Evolutionary conservation across 2,329 filamentous ascomycete species (phyloP), one percentile per base, ranked within the genome.

Genomic region (Nectriaceae sp.): DNA sequence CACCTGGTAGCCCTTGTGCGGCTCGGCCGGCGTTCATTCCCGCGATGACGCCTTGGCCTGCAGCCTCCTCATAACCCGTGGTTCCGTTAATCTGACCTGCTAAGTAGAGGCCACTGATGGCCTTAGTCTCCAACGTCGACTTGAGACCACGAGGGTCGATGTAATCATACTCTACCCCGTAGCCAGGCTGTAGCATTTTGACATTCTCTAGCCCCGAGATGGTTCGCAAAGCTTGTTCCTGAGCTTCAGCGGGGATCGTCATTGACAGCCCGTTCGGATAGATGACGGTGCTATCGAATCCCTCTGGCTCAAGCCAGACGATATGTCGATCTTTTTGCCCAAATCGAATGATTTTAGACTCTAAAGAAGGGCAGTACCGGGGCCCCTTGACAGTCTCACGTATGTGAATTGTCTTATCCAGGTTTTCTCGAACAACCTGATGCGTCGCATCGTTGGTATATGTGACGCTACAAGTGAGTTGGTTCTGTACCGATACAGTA

Each of bases 51-150:
- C 94, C 94, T 69, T 99, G 94, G 0, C 89, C 93, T 0, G 94
- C 91, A 10, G 94, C 94, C 75, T 99, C 94, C 72, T 99, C 94
- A 67, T 99, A 99, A 3, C 94, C 94, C 0, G 94, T 99, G 0
- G 94, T 99, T 39, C 94, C 94, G 68, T 99, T 99, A 69, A 99
- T 97, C 68, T 99, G 94, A 4, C 94, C 94, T 0, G 94, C 94
- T 24, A 99, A 79, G 71, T 89, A 99, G 11, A 99, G 81, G 1
- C 94, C 94, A 6, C 77, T 76, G 53, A 99, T 96, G 19, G 87
- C 80, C 70, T 97, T 99, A 1, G 94, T 97, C 70, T 99, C 94
- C 6, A 99, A 81, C 0, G 92, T 94, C n/a, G 88, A 84, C 55
- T 86, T 87, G 3, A 99, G 78, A 59, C 88, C 88, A 44, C 94